Conservation (phyloP, 2,329 filamentous ascomycete species). For the Colletotrichum kahawae region DNA sequence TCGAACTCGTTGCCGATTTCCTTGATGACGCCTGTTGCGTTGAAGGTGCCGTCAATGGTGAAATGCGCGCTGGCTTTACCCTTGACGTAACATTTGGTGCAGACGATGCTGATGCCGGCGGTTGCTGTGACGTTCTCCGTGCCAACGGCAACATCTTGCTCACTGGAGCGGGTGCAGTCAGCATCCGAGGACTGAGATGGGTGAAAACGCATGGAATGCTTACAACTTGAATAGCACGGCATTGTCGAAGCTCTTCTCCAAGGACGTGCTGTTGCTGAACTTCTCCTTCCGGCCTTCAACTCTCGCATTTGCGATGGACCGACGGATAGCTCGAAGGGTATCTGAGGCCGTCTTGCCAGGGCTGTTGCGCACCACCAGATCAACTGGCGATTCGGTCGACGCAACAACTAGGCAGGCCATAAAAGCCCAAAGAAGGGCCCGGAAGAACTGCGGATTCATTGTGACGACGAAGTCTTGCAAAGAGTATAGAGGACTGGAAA, state of each 20-base stretch:
- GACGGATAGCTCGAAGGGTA: neutral
- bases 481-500: neutral
- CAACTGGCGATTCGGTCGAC: neutral
- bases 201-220: too few relatives aligned
- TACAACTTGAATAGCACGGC: conserved; percentile 40
- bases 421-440: neutral
- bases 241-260: conserved; percentile 46
- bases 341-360: neutral
- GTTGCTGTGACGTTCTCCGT: conserved; percentile 25
- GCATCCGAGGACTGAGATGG: too few relatives aligned
- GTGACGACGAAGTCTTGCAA: neutral
- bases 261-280: conserved; percentile 30
- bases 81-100: conserved; percentile 56
- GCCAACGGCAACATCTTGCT: conserved; percentile 10
- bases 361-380: neutral
- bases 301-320: neutral
- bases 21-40: conserved; percentile 36
- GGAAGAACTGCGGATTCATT: neutral
- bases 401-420: neutral
- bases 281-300: neutral
- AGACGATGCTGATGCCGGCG: conserved; percentile 45
- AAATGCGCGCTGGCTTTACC: conserved; percentile 48
- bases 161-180: too few relatives aligned
- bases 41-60: conserved; percentile 45
- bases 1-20: conserved; percentile 38